A percentile compares a stretch with the other conserved stretches of the same genome.
phyloP scores from a whole-genome alignment of 2,329 filamentous ascomycete genomes.

The Ophiostoma montium region DNA sequence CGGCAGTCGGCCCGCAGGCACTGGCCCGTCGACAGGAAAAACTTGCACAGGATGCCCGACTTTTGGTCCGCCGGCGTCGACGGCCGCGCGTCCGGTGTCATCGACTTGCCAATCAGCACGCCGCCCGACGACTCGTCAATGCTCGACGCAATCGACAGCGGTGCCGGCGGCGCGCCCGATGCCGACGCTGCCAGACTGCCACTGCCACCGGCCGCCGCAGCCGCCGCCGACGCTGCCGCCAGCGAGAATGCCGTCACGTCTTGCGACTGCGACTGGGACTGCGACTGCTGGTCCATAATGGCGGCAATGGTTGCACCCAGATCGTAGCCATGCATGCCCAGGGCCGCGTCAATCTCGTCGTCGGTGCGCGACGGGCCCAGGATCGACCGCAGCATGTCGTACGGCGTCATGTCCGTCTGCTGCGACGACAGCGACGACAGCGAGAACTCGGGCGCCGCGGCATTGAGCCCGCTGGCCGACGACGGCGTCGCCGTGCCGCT shows the following conservation, averaged over 20 bases:
- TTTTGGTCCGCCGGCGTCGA: conserved; percentile 65
- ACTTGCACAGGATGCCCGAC: conserved; percentile 88
- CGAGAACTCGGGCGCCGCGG: conserved; percentile 66
- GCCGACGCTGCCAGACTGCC: neutral
- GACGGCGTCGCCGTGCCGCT: conserved; percentile 49
- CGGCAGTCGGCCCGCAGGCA: conserved; percentile 91
- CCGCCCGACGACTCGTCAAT: conserved; percentile 35
- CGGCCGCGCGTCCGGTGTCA: conserved; percentile 61
- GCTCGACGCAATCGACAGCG: conserved; percentile 14
- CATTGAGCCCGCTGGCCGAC: conserved; percentile 58
- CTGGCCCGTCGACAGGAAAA: conserved; percentile 89
- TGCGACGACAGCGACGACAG: conserved; percentile 29
- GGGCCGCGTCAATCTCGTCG: conserved; percentile 84
- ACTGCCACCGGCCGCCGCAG: neutral
- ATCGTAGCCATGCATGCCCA: conserved; percentile 83
- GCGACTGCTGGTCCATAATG: conserved; percentile 56
- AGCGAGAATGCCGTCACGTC: conserved; percentile 14
- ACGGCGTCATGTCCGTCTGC: conserved; percentile 87
- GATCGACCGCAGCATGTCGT: conserved; percentile 94
- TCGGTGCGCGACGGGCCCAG: conserved; percentile 79
- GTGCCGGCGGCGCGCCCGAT: conserved; percentile 1
- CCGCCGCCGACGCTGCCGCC: conserved; percentile 19
- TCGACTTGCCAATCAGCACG: conserved; percentile 78
- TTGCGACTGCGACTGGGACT: conserved; percentile 18
- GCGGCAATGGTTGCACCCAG: conserved; percentile 81